phyloP scores from a whole-genome alignment of 139 green algal species.

The Tetratostichococcus sp. region DNA sequence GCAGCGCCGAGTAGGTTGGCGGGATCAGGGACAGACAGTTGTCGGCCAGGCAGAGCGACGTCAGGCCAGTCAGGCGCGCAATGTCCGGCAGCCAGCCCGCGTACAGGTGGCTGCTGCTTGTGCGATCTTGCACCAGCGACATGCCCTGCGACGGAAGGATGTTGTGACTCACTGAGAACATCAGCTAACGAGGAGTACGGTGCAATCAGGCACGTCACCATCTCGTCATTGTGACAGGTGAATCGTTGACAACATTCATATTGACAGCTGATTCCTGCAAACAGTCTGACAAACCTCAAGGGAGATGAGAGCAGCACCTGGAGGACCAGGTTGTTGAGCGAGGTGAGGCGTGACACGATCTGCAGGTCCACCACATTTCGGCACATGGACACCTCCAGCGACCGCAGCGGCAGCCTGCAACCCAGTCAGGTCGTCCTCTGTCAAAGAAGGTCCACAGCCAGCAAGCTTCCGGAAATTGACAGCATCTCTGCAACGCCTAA shows the following conservation, averaged over 20 bases:
- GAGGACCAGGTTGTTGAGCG: slow-evolving; percentile 40
- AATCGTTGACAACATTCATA: no score
- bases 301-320: slow-evolving; percentile 24
- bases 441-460: no score
- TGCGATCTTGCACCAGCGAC: not conserved
- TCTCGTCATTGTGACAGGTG: no score
- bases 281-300: no score
- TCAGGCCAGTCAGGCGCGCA: slow-evolving; percentile 26
- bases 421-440: no score
- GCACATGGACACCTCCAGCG: slow-evolving; percentile 42
- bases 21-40: slow-evolving; percentile 47
- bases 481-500: no score
- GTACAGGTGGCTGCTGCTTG: no score
- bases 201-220: no score
- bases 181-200: no score
- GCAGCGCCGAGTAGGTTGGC: slow-evolving; percentile 27
- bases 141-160: not conserved
- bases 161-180: not conserved
- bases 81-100: not conserved
- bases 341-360: slow-evolving; percentile 21
- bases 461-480: no score
- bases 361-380: slow-evolving; percentile 16
- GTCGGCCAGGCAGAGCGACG: slow-evolving; percentile 39
- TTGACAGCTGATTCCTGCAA: no score
- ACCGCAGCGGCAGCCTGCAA: slow-evolving; percentile 3